A percentile compares a stretch with the other conserved stretches of the same genome.
These are phyloP conservation scores for Aspergillus mulundensis DNA, from an alignment of 495 filamentous ascomycete genomes.

Conservation along the genomic window DNA sequence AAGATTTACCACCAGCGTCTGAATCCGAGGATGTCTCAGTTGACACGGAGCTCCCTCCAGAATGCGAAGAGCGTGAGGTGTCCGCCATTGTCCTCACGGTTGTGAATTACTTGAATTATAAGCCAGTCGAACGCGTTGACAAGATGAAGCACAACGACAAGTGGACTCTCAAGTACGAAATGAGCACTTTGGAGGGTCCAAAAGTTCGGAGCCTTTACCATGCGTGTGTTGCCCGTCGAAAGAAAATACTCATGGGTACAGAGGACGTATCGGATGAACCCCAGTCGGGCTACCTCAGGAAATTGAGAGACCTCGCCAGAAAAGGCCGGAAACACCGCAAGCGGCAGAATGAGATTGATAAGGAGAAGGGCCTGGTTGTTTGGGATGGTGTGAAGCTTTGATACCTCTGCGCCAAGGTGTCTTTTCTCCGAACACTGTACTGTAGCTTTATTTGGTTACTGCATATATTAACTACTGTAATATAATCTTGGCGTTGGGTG, in stretches of 20 bases:
- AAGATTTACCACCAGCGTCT: not conserved
- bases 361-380: conserved; percentile 27
- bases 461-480: not conserved
- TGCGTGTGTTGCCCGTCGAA: conserved; percentile 47
- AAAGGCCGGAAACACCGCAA: conserved; percentile 47
- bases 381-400: conserved; percentile 16
- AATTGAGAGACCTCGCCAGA: conserved; percentile 38
- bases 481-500: not conserved
- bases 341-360: conserved; percentile 46
- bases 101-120: conserved; percentile 68
- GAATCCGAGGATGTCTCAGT: not conserved
- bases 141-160: conserved; percentile 45
- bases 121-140: conserved; percentile 56
- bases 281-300: conserved; percentile 35
- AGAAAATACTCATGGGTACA: conserved; percentile 32
- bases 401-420: not conserved
- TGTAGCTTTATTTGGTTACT: not conserved
- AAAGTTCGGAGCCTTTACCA: conserved; percentile 47
- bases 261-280: not conserved
- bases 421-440: not conserved
- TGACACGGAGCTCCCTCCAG: not conserved
- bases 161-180: conserved; percentile 75
- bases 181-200: conserved; percentile 50
- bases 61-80: conserved; percentile 46
- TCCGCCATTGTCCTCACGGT: conserved; percentile 57